phyloP scores from a whole-genome alignment of 306 rosid genomes.

The Senna siamea region DNA sequence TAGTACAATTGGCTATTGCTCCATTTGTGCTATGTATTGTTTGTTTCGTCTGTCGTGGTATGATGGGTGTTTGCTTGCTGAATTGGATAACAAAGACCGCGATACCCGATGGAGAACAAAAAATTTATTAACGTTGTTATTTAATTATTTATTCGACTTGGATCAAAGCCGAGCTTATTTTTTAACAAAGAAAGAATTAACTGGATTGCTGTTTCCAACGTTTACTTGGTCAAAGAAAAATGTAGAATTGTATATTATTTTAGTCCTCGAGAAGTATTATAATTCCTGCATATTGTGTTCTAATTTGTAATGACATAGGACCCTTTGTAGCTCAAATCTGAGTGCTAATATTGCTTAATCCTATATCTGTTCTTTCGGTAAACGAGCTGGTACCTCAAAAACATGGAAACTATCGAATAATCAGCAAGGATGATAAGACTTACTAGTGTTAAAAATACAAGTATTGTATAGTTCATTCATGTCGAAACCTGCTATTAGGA shows the following conservation, averaged over 20 bases:
- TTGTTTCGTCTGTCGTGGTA: constrained; percentile 12
- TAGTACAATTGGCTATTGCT: constrained; percentile 26
- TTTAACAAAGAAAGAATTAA: not conserved
- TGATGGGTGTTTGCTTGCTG: not conserved
- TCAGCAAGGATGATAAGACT: not conserved
- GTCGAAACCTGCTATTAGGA: not conserved
- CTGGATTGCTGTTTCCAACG: not conserved
- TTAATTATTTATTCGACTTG: not conserved
- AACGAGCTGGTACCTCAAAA: not conserved
- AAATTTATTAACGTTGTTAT: not conserved
- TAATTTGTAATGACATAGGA: no score
- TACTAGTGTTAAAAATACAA: not conserved
- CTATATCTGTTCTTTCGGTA: not conserved
- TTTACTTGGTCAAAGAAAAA: no score
- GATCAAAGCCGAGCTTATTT: not conserved
- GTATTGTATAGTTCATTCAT: constrained; percentile 4
- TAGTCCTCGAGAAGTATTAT: no score
- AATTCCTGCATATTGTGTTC: no score
- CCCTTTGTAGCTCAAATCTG: not conserved
- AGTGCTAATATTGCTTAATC: not conserved
- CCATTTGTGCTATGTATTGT: not conserved
- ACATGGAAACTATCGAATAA: not conserved
- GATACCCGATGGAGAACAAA: constrained; percentile 16
- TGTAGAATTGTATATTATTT: no score
- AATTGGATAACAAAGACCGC: not conserved